Evolutionary conservation across 345 rosid genomes (phyloP), one percentile per base, ranked within the genome.

Genomic region (Carallia pectinifolia): DNA sequence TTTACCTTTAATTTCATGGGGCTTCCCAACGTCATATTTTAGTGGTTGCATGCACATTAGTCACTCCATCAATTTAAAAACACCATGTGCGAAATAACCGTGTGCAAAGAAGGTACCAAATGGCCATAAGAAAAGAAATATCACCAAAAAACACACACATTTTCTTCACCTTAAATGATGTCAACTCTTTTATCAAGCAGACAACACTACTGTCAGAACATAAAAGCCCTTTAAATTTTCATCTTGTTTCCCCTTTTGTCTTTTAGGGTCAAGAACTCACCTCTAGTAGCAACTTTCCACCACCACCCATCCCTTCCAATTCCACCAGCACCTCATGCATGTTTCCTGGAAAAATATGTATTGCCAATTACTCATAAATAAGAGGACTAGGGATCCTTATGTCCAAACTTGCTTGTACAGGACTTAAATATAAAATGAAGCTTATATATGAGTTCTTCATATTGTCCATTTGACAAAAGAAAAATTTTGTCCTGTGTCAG

Each of bases 221-320:
- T 44, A 44, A 44, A 3, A 44, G 50, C 17, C 50, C 17, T 44
- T 12, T 0, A 44, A 44, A 44, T 16, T 44, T 44, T 44, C 3
- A 10, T 1, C 50, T 3, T 44, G 10, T 27, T 8, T 27, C 9
- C 31, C 34, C 29, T 15, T 56, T 56, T 33, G 13, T 56, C 5
- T 56, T 56, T 44, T 16, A 44, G 16, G 50, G 17, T 44, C 68
- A 68, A 37, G 60, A 62, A 68, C 82, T 76, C 80, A 91, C 98
- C 96, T 94, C 98, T 60, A 91, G 72, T 78, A 80, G 84, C 80
- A 94, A 71, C 82, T 85, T 89, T 67, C 98, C 98, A 63, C 98
- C 98, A 60, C 98, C 91, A 55, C 97, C 98, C 87, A 91, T 94
- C 65, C 98, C 97, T 80, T 91, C 97, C 85, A 94, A 83, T 77